These are phyloP conservation scores for Emmonsiellopsis sp. DNA, from an alignment of 2,329 filamentous ascomycete genomes.

Conservation along the genomic window DNA sequence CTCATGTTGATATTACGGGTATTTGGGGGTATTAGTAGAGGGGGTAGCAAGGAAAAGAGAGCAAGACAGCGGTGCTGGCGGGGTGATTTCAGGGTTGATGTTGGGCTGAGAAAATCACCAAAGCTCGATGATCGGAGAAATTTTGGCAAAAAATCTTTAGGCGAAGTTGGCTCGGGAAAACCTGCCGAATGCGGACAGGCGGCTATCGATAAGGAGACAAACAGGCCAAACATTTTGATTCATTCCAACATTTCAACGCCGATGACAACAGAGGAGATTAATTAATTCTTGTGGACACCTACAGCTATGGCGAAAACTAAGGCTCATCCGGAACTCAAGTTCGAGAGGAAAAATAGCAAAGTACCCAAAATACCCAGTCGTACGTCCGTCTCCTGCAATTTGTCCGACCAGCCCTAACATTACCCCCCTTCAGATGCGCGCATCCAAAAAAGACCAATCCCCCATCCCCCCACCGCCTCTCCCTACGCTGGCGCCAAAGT, in stretches of 20 bases:
- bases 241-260: neutral
- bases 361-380: constrained; percentile 28
- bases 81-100: neutral
- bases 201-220: constrained; percentile 1
- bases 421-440: constrained; percentile 29
- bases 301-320: constrained; percentile 6
- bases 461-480: constrained; percentile 45
- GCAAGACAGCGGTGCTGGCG: neutral
- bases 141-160: constrained; percentile 3
- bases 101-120: neutral
- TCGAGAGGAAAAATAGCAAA: constrained; percentile 29
- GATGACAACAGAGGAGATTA: neutral
- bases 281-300: neutral
- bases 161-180: constrained; percentile 2
- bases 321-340: constrained; percentile 19
- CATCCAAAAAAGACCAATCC: constrained; percentile 48
- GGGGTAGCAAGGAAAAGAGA: neutral
- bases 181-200: neutral
- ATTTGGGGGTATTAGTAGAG: neutral
- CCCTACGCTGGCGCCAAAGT: constrained; percentile 40
- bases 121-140: neutral
- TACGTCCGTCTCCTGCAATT: constrained; percentile 10
- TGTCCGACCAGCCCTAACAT: neutral
- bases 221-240: constrained; percentile 2
- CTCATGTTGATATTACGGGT: constrained; percentile 25